These are phyloP conservation scores for Breviolum minutum DNA, from an alignment of 73 alveolate species.

Conservation along the genomic window DNA sequence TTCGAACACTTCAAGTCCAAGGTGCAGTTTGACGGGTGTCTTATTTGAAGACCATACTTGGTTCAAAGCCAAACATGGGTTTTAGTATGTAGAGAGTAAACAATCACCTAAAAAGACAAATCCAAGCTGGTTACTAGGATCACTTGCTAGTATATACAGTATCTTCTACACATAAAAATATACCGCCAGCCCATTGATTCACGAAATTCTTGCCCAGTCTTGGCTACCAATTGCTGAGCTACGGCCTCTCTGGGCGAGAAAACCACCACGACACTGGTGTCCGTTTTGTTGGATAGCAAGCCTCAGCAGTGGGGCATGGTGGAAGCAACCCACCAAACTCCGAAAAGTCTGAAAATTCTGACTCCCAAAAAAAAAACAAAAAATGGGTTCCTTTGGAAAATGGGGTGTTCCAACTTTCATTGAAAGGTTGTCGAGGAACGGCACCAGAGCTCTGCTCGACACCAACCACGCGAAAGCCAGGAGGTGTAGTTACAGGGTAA, in stretches of 20 bases:
- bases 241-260: slow-evolving; percentile 61
- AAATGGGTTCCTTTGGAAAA: too few relatives aligned
- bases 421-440: background rate
- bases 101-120: too few relatives aligned
- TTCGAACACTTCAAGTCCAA: too few relatives aligned
- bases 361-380: too few relatives aligned
- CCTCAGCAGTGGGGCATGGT: background rate
- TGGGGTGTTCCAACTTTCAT: too few relatives aligned
- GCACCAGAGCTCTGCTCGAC: slow-evolving; percentile 82
- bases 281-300: slow-evolving; percentile 76
- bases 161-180: background rate
- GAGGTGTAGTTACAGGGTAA: slow-evolving; percentile 35
- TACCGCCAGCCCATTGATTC: background rate
- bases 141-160: background rate
- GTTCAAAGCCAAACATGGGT: too few relatives aligned
- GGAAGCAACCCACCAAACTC: background rate
- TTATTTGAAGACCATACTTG: too few relatives aligned
- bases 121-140: background rate
- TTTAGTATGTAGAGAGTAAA: too few relatives aligned
- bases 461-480: slow-evolving; percentile 84
- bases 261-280: slow-evolving; percentile 58
- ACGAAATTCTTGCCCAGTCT: background rate
- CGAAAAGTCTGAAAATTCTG: too few relatives aligned
- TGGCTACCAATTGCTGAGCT: background rate
- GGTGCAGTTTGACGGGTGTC: too few relatives aligned